These are phyloP conservation scores for Leccinellum luteum DNA, from an alignment of 768 basidiomycete genomes.

Conservation along the genomic window DNA sequence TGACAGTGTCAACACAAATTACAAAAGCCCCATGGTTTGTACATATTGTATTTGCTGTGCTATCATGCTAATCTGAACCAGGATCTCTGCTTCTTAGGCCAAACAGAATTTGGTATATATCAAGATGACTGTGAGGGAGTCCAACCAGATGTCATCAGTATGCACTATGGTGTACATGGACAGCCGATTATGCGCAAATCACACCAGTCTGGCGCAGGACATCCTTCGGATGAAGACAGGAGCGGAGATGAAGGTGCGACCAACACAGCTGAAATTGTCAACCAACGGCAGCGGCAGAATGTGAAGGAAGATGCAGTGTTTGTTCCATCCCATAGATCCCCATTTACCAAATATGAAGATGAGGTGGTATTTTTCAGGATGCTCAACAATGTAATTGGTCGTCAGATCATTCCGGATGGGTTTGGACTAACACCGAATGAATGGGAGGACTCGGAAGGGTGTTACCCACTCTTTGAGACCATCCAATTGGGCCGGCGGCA, in stretches of 20 bases:
- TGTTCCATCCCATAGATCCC: constrained; percentile 1
- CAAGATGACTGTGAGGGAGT: neutral
- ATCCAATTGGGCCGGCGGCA: neutral
- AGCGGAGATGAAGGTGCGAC: neutral
- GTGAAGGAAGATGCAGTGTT: neutral
- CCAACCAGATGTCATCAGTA: neutral
- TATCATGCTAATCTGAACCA: neutral
- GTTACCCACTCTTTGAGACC: constrained; percentile 11
- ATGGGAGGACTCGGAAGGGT: constrained; percentile 7
- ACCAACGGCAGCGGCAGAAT: neutral
- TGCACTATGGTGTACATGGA: neutral
- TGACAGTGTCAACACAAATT: neutral
- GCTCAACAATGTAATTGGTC: neutral
- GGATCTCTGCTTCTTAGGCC: constrained; percentile 14
- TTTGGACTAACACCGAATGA: constrained; percentile 15
- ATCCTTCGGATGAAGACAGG: constrained; percentile 1
- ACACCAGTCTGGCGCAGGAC: neutral
- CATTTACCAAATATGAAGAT: constrained; percentile 6
- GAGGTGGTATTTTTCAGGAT: neutral
- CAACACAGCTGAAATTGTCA: neutral
- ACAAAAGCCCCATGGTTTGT: constrained; percentile 10
- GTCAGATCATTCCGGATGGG: constrained; percentile 2
- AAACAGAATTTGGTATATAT: constrained; percentile 8
- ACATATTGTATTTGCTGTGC: neutral
- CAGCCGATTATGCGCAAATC: neutral